Percentiles rank a stretch among this genome's conserved stretches.
Evolutionary conservation across 2,329 filamentous ascomycete genomes (phyloP).

Genomic region (Drechslerella dactyloides): DNA sequence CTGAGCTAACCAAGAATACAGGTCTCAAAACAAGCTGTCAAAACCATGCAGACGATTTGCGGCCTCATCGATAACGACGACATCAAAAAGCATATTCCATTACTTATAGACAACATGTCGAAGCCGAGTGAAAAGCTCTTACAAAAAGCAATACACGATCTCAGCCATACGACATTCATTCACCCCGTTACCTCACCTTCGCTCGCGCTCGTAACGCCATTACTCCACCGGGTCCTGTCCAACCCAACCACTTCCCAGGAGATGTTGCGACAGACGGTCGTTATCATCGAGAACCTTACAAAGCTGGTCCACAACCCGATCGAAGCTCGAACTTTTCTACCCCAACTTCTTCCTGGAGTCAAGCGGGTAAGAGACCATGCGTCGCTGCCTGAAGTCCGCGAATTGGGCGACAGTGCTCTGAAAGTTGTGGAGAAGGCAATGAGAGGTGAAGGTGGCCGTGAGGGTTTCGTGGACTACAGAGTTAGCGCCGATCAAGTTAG

Average conservation of each 20-base stretch:
- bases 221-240: conserved; percentile 92
- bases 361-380: conserved; percentile 85
- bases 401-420: conserved; percentile 81
- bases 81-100: conserved; percentile 86
- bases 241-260: conserved; percentile 89
- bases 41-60: conserved; percentile 89
- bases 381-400: conserved; percentile 91
- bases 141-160: conserved; percentile 93
- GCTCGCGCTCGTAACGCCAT: conserved; percentile 88
- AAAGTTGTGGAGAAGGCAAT: conserved; percentile 93
- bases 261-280: conserved; percentile 90
- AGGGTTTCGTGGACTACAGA: conserved; percentile 62
- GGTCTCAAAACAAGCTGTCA: conserved; percentile 80
- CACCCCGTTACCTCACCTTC: conserved; percentile 95
- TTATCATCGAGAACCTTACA: conserved; percentile 96
- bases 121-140: conserved; percentile 85
- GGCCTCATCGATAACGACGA: conserved; percentile 95
- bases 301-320: conserved; percentile 96
- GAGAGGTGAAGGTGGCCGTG: conserved; percentile 67
- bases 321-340: conserved; percentile 91
- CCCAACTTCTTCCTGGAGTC: conserved; percentile 91
- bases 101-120: conserved; percentile 93
- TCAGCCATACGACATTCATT: conserved; percentile 98
- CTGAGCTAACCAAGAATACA: conserved; percentile 46
- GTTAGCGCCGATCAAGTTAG: conserved; percentile 52